Percentiles rank a stretch among this genome's conserved stretches.
Conservation (phyloP, 1,284 basidiomycete genomes). For the Trichosporon sp. region DNA sequence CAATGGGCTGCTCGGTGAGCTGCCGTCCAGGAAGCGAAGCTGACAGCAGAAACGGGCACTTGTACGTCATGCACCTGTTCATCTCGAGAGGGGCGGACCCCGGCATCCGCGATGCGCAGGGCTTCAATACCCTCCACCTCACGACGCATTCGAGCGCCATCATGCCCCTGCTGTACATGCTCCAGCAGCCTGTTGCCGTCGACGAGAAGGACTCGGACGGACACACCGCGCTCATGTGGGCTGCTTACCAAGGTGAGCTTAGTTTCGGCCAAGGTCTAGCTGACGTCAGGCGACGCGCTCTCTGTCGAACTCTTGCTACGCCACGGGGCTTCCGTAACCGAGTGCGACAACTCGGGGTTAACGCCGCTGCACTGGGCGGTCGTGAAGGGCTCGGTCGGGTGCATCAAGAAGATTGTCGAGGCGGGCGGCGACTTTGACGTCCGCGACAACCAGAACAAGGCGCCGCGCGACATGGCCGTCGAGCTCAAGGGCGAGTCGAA, state of each 20-base stretch:
- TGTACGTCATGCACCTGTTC: constrained; percentile 90
- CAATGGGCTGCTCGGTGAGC: constrained; percentile 86
- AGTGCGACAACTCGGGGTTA: constrained; percentile 78
- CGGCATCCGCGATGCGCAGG: constrained; percentile 85
- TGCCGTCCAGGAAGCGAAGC: not conserved
- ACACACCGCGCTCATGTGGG: constrained; percentile 98
- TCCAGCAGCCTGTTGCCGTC: constrained; percentile 86
- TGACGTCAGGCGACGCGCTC: constrained; percentile 68
- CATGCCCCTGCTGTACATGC: constrained; percentile 89
- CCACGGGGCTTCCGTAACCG: constrained; percentile 77
- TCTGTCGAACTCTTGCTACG: constrained; percentile 88
- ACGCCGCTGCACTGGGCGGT: constrained; percentile 97
- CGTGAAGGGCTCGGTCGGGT: constrained; percentile 85
- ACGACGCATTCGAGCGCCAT: constrained; percentile 91
- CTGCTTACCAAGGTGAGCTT: constrained; percentile 76
- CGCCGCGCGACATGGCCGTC: constrained; percentile 89
- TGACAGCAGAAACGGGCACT: constrained; percentile 74
- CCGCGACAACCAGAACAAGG: constrained; percentile 82
- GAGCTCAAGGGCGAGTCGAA: constrained; percentile 88
- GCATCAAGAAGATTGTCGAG: constrained; percentile 80
- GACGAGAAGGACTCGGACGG: constrained; percentile 88
- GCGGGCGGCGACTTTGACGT: constrained; percentile 80
- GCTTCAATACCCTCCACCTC: constrained; percentile 94
- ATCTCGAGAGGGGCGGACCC: constrained; percentile 89
- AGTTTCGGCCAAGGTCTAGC: not conserved